Base-by-base conservation (phyloP, 2,329 filamentous ascomycete species). In the Fusarium sp. region DNA sequence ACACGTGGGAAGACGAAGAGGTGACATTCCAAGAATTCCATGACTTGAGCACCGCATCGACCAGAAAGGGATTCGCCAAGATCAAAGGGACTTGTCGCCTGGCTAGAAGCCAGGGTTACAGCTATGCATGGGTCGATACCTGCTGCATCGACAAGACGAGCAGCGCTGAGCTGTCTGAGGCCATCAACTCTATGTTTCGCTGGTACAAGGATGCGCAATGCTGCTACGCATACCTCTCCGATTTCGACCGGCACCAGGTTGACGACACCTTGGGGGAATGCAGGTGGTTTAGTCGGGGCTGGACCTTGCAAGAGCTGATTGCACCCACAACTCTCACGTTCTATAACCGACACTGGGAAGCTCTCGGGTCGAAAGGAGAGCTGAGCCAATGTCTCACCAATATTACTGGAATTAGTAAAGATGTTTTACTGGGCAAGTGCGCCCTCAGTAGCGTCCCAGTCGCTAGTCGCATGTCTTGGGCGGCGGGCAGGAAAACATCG, bases 1-100 rank as follows among this genome's bases (percentile, higher is more conserved):
- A 79, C 34, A 78, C 76, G 1, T 79, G 77, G 77, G 72, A 70
- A 18, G 36, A 53, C 8, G 72, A 70, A 27, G 77, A 79, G 60
- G 66, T 78, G 9, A 60, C 61, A 1, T 73, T 78, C 31, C 64
- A 76, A 34, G 75, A 78, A 28, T 59, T 78, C 16, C 30, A 48
- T 5, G 28, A 39, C 6, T 51, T 46, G 4, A 23, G 10, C 34
- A 37, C n/a, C 11, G 56, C 50, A 44, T 8, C 46, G 54, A 12
- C 23, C 6, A 62, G 52, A 3, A 28, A 52, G 2, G 69, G 70
- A 4, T 73, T 65, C 47, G 28, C 13, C 9, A 76, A 77, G 63
- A 62, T 77, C 11, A 18, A 62, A 10, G 50, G 57, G 4, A 67
- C 58, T 27, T 76, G 73, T 27, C 27, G n/a, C 3, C 64, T 70